Evolutionary conservation across 2,329 filamentous ascomycete genomes (phyloP), one percentile per base, ranked within the genome.

Genomic region (Ilyonectria robusta): DNA sequence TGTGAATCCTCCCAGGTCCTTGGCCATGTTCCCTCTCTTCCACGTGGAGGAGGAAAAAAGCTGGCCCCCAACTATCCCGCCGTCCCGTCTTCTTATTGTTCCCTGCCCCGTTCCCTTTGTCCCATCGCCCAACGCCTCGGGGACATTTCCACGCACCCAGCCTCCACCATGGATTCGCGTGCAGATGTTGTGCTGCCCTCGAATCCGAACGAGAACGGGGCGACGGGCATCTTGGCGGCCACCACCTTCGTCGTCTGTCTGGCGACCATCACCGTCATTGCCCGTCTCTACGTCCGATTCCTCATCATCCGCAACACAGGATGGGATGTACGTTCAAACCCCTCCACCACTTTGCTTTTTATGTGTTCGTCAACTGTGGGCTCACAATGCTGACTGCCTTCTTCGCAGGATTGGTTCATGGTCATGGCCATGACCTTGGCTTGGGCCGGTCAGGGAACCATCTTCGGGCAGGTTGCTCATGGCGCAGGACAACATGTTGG

Each of bases 231-330:
- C n/a, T 74, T 86, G 13, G 77, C 77, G 1, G 81, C 83, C 11
- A 82, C 81, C 1, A 72, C 81, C 10, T 65, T 80, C 1, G 77
- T 85, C 54, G 81, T 82, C 15, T 72, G 75, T 0, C 47, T 81
- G 13, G 81, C 84, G 2, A 71, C 80, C 0, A 55, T 84, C 10
- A 75, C 79, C 1, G 81, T 85, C 1, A 7, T 80, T 5, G 73
- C 82, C n/a, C 81, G 85, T 33, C 73, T 82, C 37, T 86, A 84
- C 64, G 86, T 87, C 29, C 81, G 86, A 11, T 29, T 81, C 2
- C 71, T 75, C 11, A 81, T 88, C 75, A 79, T 88, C 50, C 84
- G 81, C 26, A 83, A 83, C 31, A 78, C 84, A 50, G 85, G 86
- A 2, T 70, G 78, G 26, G 87, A 89, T 77, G 86, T 80, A 67